Conservation (phyloP, 495 filamentous ascomycete species). For the Sordaria brevicollis region DNA sequence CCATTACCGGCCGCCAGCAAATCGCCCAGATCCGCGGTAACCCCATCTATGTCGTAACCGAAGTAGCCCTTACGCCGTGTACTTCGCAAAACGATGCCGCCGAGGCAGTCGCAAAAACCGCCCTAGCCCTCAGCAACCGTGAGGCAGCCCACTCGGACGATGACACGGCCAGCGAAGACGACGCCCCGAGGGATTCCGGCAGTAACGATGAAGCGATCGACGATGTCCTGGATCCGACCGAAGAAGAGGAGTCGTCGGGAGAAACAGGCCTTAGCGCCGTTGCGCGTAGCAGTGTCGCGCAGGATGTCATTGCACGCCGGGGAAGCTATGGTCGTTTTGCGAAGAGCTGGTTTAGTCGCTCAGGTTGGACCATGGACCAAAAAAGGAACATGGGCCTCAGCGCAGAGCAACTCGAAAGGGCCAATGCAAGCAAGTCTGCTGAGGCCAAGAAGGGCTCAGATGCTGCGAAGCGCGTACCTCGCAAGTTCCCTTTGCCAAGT, state of each 20-base stretch:
- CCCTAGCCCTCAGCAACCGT: slow-evolving; percentile 34
- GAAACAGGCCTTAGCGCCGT: slow-evolving; percentile 26
- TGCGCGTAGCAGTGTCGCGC: slow-evolving; percentile 49
- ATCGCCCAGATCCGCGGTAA: slow-evolving; percentile 76
- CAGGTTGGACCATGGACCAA: slow-evolving; percentile 58
- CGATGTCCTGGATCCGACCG: slow-evolving; percentile 10
- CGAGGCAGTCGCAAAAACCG: slow-evolving; percentile 56
- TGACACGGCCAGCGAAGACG: slow-evolving; percentile 22
- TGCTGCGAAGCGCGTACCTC: slow-evolving; percentile 8
- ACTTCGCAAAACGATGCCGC: slow-evolving; percentile 63
- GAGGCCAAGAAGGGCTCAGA: slow-evolving; percentile 4
- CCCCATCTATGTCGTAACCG: slow-evolving; percentile 74
- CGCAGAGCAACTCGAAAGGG: slow-evolving; percentile 12
- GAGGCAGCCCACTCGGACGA: slow-evolving; percentile 21
- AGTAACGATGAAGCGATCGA: slow-evolving; percentile 16
- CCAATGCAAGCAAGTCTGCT: background rate
- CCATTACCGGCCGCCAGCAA: slow-evolving; percentile 72
- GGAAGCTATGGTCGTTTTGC: slow-evolving; percentile 82
- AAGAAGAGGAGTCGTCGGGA: slow-evolving; percentile 16
- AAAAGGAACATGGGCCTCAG: slow-evolving; percentile 49
- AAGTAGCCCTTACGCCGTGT: slow-evolving; percentile 80
- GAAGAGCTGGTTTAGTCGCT: slow-evolving; percentile 77
- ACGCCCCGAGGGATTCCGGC: slow-evolving; percentile 20
- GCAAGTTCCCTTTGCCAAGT: slow-evolving; percentile 14
- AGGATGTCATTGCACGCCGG: slow-evolving; percentile 72